These are phyloP conservation scores for Chlorella sp. DNA, from an alignment of 139 green algal genomes.

Conservation along the genomic window DNA sequence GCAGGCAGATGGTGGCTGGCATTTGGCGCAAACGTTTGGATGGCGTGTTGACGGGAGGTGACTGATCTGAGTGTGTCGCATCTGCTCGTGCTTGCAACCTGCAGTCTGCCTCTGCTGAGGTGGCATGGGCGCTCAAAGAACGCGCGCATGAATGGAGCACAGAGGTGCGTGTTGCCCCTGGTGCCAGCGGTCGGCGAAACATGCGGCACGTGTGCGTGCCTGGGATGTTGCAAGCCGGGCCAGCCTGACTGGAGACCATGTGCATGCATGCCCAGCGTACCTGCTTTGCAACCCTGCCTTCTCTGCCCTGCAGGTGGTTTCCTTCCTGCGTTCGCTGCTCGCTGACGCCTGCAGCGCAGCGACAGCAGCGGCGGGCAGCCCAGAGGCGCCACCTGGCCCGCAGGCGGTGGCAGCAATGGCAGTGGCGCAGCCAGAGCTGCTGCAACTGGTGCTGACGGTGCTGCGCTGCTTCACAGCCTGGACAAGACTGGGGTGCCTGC, in stretches of 20 bases:
- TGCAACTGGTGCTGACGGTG: conserved; percentile 6
- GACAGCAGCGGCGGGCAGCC: neutral
- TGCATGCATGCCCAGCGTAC: no score
- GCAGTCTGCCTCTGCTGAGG: neutral
- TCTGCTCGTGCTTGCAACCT: no score
- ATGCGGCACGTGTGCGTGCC: no score
- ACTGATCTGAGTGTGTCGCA: no score
- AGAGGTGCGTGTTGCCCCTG: neutral
- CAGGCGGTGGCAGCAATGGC: neutral
- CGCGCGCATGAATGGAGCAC: conserved; percentile 12
- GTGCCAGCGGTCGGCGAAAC: no score
- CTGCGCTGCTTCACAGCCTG: conserved; percentile 36
- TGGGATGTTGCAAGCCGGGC: no score
- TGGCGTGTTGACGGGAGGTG: no score
- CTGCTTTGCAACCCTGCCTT: no score
- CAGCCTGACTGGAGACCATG: no score
- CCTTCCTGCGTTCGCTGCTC: neutral
- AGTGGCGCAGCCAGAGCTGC: neutral
- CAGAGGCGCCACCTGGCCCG: neutral
- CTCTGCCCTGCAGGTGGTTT: no score
- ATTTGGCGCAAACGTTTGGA: no score
- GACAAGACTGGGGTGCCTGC: conserved; percentile 33
- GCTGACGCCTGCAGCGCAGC: conserved; percentile 25
- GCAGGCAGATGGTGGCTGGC: no score
- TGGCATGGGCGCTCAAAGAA: conserved; percentile 9